These are phyloP conservation scores for Cystobasidium ongulense DNA, from an alignment of 768 basidiomycete species.

Conservation along the genomic window DNA sequence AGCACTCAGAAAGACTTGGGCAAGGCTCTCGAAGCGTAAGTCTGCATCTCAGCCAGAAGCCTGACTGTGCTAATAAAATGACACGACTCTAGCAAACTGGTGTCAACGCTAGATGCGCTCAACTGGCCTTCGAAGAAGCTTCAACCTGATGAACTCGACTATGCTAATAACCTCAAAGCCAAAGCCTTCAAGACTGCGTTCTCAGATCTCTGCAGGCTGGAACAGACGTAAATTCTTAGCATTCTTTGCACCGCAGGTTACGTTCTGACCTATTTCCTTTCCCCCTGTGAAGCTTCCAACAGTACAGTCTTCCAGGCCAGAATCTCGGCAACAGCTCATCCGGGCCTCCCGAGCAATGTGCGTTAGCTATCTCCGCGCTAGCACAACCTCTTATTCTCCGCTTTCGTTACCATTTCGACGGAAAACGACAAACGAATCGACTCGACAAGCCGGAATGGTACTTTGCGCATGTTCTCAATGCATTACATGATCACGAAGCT, in stretches of 20 bases:
- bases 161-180: conserved; percentile 48
- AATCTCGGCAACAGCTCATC: background rate
- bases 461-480: conserved; percentile 80
- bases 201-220: conserved; percentile 64
- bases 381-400: conserved; percentile 72
- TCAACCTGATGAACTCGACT: conserved; percentile 51
- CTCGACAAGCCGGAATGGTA: conserved; percentile 99
- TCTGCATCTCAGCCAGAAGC: conserved; percentile 16
- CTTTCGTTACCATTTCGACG: conserved; percentile 93
- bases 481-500: conserved; percentile 68
- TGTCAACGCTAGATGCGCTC: conserved; percentile 60
- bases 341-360: conserved; percentile 44
- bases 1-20: conserved; percentile 74
- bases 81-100: conserved; percentile 52
- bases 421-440: conserved; percentile 73
- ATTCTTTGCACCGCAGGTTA: too few relatives aligned
- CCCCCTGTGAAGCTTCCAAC: background rate
- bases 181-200: conserved; percentile 68
- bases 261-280: too few relatives aligned
- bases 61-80: background rate
- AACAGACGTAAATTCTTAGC: conserved; percentile 70
- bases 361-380: conserved; percentile 78
- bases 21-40: conserved; percentile 57
- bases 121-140: conserved; percentile 71
- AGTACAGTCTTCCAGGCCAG: background rate